These are phyloP conservation scores for Cladosporium halotolerans DNA, from an alignment of 2,329 filamentous ascomycete species.

Conservation along the genomic window DNA sequence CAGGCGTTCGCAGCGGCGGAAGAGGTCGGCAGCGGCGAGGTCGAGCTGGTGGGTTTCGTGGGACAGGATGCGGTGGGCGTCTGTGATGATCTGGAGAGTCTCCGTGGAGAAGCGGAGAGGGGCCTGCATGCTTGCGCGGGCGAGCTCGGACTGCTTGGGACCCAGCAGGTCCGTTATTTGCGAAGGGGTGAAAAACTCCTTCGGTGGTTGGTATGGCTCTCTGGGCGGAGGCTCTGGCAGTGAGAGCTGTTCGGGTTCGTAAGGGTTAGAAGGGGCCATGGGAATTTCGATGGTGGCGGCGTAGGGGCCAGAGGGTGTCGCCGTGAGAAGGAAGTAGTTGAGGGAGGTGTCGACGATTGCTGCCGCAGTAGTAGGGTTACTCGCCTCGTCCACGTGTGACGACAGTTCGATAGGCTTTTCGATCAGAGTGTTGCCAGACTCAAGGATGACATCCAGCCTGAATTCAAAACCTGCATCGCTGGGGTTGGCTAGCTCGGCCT, in stretches of 20 bases:
- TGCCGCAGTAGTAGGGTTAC: slow-evolving; percentile 36
- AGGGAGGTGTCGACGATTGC: slow-evolving; percentile 51
- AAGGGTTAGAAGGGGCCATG: slow-evolving; percentile 20
- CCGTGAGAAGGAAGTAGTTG: slow-evolving; percentile 52
- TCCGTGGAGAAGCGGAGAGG: slow-evolving; percentile 64
- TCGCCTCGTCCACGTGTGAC: slow-evolving; percentile 26
- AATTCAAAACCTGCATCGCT: slow-evolving; percentile 49
- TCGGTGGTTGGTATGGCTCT: slow-evolving; percentile 45
- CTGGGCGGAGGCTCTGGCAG: slow-evolving; percentile 53
- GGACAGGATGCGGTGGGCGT: slow-evolving; percentile 64
- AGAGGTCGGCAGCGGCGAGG: slow-evolving; percentile 64
- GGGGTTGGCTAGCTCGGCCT: slow-evolving; percentile 49
- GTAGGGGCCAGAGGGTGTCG: slow-evolving; percentile 41
- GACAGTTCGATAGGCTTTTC: slow-evolving; percentile 41
- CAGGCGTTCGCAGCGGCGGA: slow-evolving; percentile 62
- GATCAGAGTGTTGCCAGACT: slow-evolving; percentile 44
- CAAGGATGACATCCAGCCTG: slow-evolving; percentile 50
- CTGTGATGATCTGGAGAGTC: slow-evolving; percentile 64
- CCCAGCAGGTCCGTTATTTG: slow-evolving; percentile 49
- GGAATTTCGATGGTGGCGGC: slow-evolving; percentile 49
- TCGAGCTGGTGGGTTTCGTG: slow-evolving; percentile 64
- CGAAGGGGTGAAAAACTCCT: slow-evolving; percentile 37
- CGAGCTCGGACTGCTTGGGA: slow-evolving; percentile 38
- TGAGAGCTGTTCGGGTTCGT: slow-evolving; percentile 16
- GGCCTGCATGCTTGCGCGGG: slow-evolving; percentile 55